These are phyloP conservation scores for Cyberlindnera xylosilytica DNA, from an alignment of 805 yeast genomes.

Conservation along the genomic window DNA sequence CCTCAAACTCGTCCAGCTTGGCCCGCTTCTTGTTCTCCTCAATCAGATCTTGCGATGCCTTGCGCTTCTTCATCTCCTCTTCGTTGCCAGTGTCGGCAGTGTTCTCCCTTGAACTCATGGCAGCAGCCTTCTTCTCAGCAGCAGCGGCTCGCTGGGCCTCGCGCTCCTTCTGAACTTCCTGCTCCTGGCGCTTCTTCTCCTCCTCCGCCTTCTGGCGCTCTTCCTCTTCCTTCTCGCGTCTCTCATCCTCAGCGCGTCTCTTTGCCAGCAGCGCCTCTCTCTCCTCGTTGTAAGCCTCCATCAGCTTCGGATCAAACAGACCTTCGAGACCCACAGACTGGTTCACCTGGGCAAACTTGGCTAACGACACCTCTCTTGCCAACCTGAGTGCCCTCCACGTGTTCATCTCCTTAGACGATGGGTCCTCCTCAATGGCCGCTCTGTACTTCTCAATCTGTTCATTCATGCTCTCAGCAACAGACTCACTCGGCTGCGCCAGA, in stretches of 20 bases:
- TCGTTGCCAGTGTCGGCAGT: no score
- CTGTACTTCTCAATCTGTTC: constrained; percentile 6
- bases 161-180: constrained; percentile 3
- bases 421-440: constrained; percentile 2
- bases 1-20: constrained; percentile 12
- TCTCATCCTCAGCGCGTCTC: constrained; percentile 21
- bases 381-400: constrained; percentile 44
- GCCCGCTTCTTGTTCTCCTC: constrained; percentile 21
- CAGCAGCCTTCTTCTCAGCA: constrained; percentile 5
- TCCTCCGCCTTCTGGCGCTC: constrained; percentile 14
- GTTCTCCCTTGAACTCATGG: no score
- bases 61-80: constrained; percentile 17
- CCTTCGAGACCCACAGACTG: constrained; percentile 37
- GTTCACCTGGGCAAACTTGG: constrained; percentile 34
- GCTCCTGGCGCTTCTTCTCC: constrained; percentile 2
- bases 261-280: constrained; percentile 12
- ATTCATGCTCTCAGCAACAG: constrained; percentile 7
- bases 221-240: constrained; percentile 13
- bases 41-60: constrained; percentile 17
- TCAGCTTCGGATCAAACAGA: constrained; percentile 30
- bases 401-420: constrained; percentile 17
- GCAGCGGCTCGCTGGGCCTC: constrained; percentile 1
- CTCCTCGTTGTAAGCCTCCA: constrained; percentile 17
- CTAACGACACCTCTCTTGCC: constrained; percentile 35
- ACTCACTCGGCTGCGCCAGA: constrained; percentile 22